These are phyloP conservation scores for Neospermospora avenae DNA, from an alignment of 2,329 filamentous ascomycete genomes.

Conservation along the genomic window DNA sequence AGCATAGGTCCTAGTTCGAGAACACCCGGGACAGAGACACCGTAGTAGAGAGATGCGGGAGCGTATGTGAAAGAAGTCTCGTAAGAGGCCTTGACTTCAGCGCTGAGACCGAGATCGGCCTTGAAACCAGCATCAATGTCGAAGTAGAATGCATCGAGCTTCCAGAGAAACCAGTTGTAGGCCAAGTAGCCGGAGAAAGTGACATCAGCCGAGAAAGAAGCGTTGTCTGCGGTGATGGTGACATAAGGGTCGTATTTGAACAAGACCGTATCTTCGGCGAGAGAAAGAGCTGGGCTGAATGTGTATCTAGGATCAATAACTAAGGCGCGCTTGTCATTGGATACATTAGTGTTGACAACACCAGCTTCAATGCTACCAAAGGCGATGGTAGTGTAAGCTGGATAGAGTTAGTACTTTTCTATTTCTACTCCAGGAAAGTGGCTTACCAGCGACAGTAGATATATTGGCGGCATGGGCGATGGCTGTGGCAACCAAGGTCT, in stretches of 20 bases:
- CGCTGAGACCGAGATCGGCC: conserved; percentile 38
- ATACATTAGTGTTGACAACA: conserved; percentile 18
- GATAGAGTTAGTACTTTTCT: neutral
- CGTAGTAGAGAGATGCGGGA: conserved; percentile 38
- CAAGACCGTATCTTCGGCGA: conserved; percentile 32
- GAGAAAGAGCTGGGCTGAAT: conserved; percentile 22
- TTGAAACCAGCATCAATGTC: conserved; percentile 41
- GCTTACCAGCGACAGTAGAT: conserved; percentile 37
- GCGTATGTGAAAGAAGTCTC: conserved; percentile 37
- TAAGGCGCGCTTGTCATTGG: conserved; percentile 19
- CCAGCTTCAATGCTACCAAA: conserved; percentile 32
- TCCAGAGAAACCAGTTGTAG: conserved; percentile 39
- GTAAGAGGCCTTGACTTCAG: conserved; percentile 37
- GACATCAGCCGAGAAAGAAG: conserved; percentile 37
- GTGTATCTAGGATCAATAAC: conserved; percentile 31
- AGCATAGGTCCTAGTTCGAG: conserved; percentile 39
- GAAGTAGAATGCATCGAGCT: conserved; percentile 40
- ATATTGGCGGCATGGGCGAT: conserved; percentile 35
- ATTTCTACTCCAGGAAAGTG: neutral
- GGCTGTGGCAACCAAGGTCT: conserved; percentile 34
- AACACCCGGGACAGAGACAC: conserved; percentile 41
- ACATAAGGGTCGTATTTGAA: conserved; percentile 35
- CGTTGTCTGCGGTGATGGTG: conserved; percentile 37
- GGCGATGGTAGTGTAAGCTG: conserved; percentile 26
- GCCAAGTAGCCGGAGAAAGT: conserved; percentile 43